These are phyloP conservation scores for Neofusicoccum parvum DNA, from an alignment of 2,329 filamentous ascomycete species.

Conservation along the genomic window DNA sequence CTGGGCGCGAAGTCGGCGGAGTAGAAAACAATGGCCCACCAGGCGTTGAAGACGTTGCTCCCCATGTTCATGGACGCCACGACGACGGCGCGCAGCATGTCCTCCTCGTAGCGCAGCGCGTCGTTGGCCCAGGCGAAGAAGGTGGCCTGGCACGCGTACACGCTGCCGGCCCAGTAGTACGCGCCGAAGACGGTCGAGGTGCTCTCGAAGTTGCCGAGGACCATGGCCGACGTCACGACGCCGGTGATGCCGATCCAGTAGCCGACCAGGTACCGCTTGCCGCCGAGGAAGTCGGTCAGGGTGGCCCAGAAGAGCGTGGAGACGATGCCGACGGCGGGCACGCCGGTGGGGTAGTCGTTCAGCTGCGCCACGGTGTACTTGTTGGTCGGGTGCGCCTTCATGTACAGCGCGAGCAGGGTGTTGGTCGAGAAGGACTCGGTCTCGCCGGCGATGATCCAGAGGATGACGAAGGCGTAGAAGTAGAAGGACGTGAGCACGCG, in stretches of 20 bases:
- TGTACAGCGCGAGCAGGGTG: conserved; percentile 56
- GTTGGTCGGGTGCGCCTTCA: conserved; percentile 50
- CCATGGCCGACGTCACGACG: conserved; percentile 63
- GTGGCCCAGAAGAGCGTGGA: conserved; percentile 70
- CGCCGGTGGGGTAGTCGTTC: conserved; percentile 58
- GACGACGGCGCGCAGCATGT: conserved; percentile 65
- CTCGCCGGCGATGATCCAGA: conserved; percentile 72
- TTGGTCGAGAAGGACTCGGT: conserved; percentile 72
- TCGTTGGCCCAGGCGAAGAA: conserved; percentile 80
- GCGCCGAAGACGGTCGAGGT: conserved; percentile 63
- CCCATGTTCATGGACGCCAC: conserved; percentile 73
- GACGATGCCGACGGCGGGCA: conserved; percentile 55
- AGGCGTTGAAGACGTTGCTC: conserved; percentile 69
- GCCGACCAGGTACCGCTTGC: conserved; percentile 66
- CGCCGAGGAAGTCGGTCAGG: conserved; percentile 65
- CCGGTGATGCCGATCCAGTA: conserved; percentile 70
- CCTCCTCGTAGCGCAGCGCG: conserved; percentile 65
- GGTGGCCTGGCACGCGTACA: conserved; percentile 73
- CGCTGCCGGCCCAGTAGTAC: conserved; percentile 70
- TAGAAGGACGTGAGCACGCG: conserved; percentile 62
- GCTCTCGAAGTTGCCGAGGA: conserved; percentile 56
- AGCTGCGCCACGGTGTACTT: conserved; percentile 52
- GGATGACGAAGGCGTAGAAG: conserved; percentile 66
- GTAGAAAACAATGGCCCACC: conserved; percentile 75
- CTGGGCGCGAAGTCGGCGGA: conserved; percentile 66